Conservation (phyloP, 2,329 filamentous ascomycete genomes). For the Fusarium armeniacum region DNA sequence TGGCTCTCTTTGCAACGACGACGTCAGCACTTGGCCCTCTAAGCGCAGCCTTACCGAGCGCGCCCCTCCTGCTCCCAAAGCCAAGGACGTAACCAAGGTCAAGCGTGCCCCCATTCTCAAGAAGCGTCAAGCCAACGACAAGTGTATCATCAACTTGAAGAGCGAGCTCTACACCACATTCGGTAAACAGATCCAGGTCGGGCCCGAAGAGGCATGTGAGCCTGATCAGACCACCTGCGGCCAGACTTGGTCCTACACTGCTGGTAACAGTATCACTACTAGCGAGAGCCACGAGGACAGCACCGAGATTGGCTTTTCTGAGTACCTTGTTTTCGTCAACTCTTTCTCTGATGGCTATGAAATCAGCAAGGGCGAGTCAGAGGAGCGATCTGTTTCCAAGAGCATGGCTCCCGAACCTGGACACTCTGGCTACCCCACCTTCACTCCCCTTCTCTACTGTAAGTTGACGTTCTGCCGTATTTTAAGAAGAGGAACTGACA, state of each 20-base stretch:
- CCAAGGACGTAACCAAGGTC: conserved; percentile 13
- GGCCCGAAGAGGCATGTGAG: conserved; percentile 1
- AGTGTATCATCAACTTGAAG: conserved; percentile 26
- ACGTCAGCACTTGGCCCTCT: neutral
- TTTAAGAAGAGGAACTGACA: fast-evolving
- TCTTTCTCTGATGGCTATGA: conserved; percentile 10
- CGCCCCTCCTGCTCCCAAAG: neutral
- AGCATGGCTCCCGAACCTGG: conserved; percentile 19
- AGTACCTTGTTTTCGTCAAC: conserved; percentile 21
- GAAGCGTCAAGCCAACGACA: conserved; percentile 11
- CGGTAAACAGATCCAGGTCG: conserved; percentile 9
- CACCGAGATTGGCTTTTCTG: conserved; percentile 19
- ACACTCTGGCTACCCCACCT: conserved; percentile 24
- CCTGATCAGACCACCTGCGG: conserved; percentile 17
- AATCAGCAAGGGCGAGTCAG: conserved; percentile 21
- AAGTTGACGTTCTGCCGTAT: neutral
- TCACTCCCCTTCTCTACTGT: conserved; percentile 27
- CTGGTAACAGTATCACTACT: conserved; percentile 8
- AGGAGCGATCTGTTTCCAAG: conserved; percentile 8
- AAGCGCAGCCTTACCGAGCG: neutral
- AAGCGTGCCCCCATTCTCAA: conserved; percentile 8
- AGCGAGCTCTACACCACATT: conserved; percentile 18
- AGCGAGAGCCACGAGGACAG: neutral
- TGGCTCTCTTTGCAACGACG: conserved; percentile 8
- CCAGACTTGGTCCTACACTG: conserved; percentile 13